Evolutionary conservation across 2,329 filamentous ascomycete genomes (phyloP), one percentile per base, ranked within the genome.

Genomic region (Fusarium gaditjirri): DNA sequence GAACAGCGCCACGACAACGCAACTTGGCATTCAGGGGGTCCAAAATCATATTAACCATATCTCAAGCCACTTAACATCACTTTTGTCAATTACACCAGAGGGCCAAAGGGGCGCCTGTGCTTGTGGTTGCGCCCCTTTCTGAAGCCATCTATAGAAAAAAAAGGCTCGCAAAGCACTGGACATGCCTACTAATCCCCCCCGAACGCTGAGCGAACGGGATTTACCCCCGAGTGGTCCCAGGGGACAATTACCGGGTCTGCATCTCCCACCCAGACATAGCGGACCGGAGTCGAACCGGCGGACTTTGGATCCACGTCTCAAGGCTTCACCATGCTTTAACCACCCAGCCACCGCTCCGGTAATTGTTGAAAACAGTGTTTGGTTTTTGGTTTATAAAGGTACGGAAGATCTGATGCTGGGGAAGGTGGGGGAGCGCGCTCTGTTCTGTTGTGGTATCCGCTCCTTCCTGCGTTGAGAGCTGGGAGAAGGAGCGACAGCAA

Each of bases 101-200:
- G 4, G 41, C 46, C 25, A 52, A 59, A 3, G 12, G 8, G 7
- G 4, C 7, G 3, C 8, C 2, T 21, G 2, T 1, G 21, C 23
- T 6, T 44, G 3, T 5, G n/a, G 5, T 8, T 9, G 8, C 6
- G 12, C 10, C 16, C 19, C 23, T 8, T 41, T 13, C 29, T 31
- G 35, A 25, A 9, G 11, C 29, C 17, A 58, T 29, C 6, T 33
- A 21, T n/a, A 29, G 19, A 11, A 41, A 41, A 65, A 58, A 65
- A 60, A 67, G 61, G 64, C 47, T 67, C 52, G 64, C 64, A 66
- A 59, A 66, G 64, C 53, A 52, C 64, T 52, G 31, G 61, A 41
- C 46, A 27, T 63, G 61, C 61, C 64, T 67, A 67, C 61, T 67
- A 67, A 49, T 60, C 53, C 61, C 38, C 63, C 64, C 36, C n/a